Base-by-base conservation (phyloP, 768 basidiomycete genomes). In the Phanerochaete sordida region DNA sequence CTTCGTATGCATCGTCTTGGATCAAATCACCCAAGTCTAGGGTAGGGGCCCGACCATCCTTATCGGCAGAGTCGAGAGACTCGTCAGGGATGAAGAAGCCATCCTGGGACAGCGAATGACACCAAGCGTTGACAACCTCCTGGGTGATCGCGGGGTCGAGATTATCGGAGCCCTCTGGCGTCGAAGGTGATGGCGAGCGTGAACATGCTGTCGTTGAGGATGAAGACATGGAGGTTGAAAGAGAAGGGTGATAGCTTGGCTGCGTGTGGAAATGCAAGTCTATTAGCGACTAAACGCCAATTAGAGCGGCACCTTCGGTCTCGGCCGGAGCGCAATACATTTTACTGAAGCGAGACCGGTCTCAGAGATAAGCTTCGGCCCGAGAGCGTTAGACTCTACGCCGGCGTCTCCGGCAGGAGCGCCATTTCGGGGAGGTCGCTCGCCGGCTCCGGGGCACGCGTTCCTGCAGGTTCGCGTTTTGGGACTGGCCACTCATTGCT, bases 21-120 rank as follows among this genome's bases (percentile, higher is more conserved):
- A 91, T 81, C 49, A 91, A 75, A 68, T 92, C 90, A 66, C 89
- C 86, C 44, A 92, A 74, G 44, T 80, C 77, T 62, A 91, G 82
- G 74, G 88, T 88, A 54, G 74, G 74, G 24, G 80, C 76, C 49
- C 79, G 77, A 37, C 81, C 85, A 52, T 76, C 70, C 67, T 85
- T 84, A 58, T 61, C 73, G 15, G 75, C 69, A 21, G 75, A 60
- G 46, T 75, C 65, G 57, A 75, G 76, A 30, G 75, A 70, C 26
- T 74, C 49, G 75, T 67, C 53, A 75, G 74, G 55, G 72, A 64
- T 39, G 73, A 73, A 57, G 73, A 76, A 71, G 67, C 79, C 81
- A 35, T 74, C 68, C 23, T 77, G 74, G 57, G 81, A 69, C 27
- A 79, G 71, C 12, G 83, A 70, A 52, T 78, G 74, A 67, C 83